Conservation (phyloP, 495 filamentous ascomycete genomes). For the Cercophora newfieldiana region DNA sequence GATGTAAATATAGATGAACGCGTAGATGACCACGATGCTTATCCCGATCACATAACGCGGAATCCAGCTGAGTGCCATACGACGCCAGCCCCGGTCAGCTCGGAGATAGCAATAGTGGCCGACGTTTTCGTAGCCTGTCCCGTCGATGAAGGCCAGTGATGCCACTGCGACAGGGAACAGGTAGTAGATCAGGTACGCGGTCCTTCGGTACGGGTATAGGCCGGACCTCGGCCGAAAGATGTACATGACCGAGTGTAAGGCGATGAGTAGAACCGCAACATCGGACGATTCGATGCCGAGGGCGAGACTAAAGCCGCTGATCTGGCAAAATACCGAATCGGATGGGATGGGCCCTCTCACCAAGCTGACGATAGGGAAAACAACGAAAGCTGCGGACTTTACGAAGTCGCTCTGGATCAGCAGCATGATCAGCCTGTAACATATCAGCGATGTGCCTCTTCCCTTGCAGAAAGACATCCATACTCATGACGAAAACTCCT, state of each 20-base stretch:
- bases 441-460: conserved; percentile 8
- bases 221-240: conserved; percentile 64
- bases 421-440: conserved; percentile 64
- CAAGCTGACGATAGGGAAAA: conserved; percentile 58
- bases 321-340: conserved; percentile 61
- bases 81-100: conserved; percentile 61
- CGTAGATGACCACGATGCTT: conserved; percentile 61
- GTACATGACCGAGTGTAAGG: conserved; percentile 67
- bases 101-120: conserved; percentile 70
- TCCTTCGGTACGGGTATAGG: conserved; percentile 62
- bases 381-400: conserved; percentile 64
- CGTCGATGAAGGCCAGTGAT: conserved; percentile 63
- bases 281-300: conserved; percentile 69
- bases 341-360: conserved; percentile 49
- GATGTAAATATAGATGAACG: conserved; percentile 68
- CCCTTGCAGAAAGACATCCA: conserved; percentile 22
- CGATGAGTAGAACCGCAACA: conserved; percentile 67
- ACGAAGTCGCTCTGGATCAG: conserved; percentile 68
- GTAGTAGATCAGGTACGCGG: conserved; percentile 55
- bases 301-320: conserved; percentile 63
- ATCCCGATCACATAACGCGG: conserved; percentile 69
- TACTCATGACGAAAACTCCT: conserved; percentile 74
- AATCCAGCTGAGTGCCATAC: conserved; percentile 66
- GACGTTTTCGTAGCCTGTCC: conserved; percentile 55
- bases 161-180: conserved; percentile 59